Evolutionary conservation across 257 asterid species (phyloP).

Genomic region (Voacanga thouarsii): DNA sequence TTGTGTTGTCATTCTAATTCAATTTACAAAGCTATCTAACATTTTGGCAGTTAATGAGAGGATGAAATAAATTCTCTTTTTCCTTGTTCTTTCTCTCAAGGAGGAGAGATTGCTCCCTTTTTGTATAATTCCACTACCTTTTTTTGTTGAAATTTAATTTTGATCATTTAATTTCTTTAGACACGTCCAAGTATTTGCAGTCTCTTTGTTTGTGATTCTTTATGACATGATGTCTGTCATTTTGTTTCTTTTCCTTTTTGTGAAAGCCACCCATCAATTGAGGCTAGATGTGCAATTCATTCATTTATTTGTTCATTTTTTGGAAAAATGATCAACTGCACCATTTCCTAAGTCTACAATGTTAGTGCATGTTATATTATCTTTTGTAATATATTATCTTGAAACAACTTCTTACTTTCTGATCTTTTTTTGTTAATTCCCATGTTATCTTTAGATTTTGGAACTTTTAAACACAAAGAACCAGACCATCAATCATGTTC

Average conservation of each 20-base stretch:
- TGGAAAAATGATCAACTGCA: not conserved
- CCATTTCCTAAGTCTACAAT: not conserved
- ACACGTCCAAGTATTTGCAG: not conserved
- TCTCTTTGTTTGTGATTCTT: not conserved
- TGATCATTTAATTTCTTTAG: not conserved
- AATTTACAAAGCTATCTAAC: not conserved
- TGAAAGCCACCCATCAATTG: not conserved
- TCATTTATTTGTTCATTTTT: not conserved
- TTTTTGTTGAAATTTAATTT: not conserved
- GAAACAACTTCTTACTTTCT: not conserved
- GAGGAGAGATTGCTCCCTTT: not conserved
- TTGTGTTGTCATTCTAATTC: not conserved
- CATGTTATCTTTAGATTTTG: conserved; percentile 88
- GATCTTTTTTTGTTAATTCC: conserved; percentile 14
- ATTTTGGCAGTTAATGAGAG: not conserved
- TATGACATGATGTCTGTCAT: not conserved
- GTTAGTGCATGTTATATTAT: not conserved
- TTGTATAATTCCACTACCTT: not conserved
- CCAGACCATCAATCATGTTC: conserved; percentile 46
- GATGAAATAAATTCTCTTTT: not conserved
- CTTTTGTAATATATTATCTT: not conserved
- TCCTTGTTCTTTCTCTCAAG: not conserved
- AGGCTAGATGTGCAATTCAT: not conserved
- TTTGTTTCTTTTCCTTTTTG: not conserved
- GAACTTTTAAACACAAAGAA: conserved; percentile 81